A percentile compares a stretch with the other conserved stretches of the same genome.
Evolutionary conservation across 192 early-diverging fungal genomes (phyloP).

Genomic region (Dispira simplex): DNA sequence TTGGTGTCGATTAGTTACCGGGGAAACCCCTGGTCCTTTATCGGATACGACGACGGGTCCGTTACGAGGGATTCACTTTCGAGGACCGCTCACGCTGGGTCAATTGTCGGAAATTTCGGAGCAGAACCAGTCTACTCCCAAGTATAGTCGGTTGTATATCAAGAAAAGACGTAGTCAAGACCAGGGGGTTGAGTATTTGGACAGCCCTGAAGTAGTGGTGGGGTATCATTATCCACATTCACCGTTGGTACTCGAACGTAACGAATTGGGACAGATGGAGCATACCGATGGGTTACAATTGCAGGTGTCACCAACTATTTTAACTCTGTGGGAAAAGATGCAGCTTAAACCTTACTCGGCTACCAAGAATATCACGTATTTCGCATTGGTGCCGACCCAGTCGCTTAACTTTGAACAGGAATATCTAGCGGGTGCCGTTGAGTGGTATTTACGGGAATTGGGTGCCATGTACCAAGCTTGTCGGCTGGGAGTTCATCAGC

Average conservation of each 20-base stretch:
- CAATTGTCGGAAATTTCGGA: conserved; percentile 9
- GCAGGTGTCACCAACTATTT: not conserved
- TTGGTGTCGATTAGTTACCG: too few species aligned
- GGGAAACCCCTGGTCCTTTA: too few species aligned
- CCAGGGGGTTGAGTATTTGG: not conserved
- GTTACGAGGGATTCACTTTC: not conserved
- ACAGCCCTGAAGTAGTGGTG: conserved; percentile 1
- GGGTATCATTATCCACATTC: conserved; percentile 1
- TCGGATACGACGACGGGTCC: too few species aligned
- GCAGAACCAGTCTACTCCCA: not conserved
- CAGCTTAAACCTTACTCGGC: not conserved
- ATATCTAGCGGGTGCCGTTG: not conserved
- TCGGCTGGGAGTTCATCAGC: conserved; percentile 3
- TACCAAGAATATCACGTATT: conserved; percentile 5
- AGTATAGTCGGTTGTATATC: not conserved
- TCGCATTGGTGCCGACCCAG: conserved; percentile 6
- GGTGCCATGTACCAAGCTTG: conserved; percentile 2
- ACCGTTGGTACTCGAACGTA: not conserved
- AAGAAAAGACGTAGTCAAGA: conserved; percentile 3
- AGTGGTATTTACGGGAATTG: not conserved
- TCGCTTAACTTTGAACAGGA: not conserved
- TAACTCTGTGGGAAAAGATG: conserved; percentile 12
- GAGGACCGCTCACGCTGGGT: not conserved
- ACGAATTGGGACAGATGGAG: too few species aligned
- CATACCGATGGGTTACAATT: not conserved